phyloP scores from a whole-genome alignment of 768 basidiomycete genomes.

The Tricholoma furcatifolium region DNA sequence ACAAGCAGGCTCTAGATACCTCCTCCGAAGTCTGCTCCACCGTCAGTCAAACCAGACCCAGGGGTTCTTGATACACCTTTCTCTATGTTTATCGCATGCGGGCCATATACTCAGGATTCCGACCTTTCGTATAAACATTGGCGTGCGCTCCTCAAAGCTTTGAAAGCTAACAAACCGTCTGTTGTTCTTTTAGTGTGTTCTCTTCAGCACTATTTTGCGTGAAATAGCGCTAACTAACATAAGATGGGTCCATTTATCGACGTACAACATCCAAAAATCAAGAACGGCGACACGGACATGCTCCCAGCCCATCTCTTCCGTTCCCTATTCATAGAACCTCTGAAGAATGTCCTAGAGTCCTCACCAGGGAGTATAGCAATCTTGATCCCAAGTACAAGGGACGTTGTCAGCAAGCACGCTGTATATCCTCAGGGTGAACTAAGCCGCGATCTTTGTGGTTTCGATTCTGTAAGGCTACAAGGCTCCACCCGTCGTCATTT shows the following conservation, averaged over 20 bases:
- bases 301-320: constrained; percentile 70
- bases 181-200: constrained; percentile 70
- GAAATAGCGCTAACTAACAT: background rate
- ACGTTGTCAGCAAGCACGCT: constrained; percentile 74
- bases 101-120: constrained; percentile 81
- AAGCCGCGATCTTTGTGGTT: constrained; percentile 34
- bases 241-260: constrained; percentile 95
- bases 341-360: constrained; percentile 54
- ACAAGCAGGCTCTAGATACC: constrained; percentile 51
- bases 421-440: constrained; percentile 84
- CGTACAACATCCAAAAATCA: constrained; percentile 67
- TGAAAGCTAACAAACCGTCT: constrained; percentile 65
- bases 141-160: constrained; percentile 56
- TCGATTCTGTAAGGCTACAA: constrained; percentile 50
- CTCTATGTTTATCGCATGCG: constrained; percentile 72
- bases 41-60: constrained; percentile 33
- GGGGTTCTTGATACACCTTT: constrained; percentile 47
- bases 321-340: constrained; percentile 53
- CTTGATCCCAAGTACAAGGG: constrained; percentile 79
- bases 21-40: constrained; percentile 43
- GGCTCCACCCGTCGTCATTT: background rate
- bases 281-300: constrained; percentile 68
- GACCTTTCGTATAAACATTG: constrained; percentile 79
- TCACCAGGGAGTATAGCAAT: constrained; percentile 73
- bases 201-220: background rate